Base-by-base conservation (phyloP, 805 yeast genomes). In the Hanseniaspora mollemarum region DNA sequence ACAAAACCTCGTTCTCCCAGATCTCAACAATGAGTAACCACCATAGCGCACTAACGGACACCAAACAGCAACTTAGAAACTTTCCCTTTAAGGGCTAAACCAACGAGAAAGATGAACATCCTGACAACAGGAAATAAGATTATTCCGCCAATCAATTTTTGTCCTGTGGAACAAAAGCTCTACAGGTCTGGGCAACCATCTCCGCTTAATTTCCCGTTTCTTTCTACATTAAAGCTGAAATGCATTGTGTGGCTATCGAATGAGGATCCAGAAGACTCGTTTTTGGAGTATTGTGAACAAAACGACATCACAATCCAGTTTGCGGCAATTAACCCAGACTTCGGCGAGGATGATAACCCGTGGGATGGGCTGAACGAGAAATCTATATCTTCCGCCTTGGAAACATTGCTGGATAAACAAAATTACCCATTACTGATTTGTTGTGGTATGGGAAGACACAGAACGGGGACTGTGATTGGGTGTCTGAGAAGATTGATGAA, bases 361-460 rank as follows among this genome's bases (percentile, higher is more conserved):
- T 90, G 98, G 98, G 97, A 92, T 65, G 90, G 95, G 10, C 71
- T 90, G 32, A 84, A 87, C 18, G 95, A 87, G 60, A 73, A 77
- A 38, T 78, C 94, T 21, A 87, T 90, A 49, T 76, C 77, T 25
- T 80, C 78, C 54, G 94, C 96, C 0, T 67, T 90, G 54, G 83
- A 81, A 54, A 72, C 87, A 31, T 83, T 90, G 18, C 76, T 81
- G 40, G 76, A 85, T 58, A 74, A 74, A 55, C 73, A 76, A n/a
- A 78, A 80, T 62, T 85, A 86, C 60, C 97, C 98, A 0, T 59
- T 92, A 54, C 68, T 92, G 46, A 88, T 88, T 4, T 92, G 97
- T 64, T 92, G 97, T 60, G 96, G 96, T 13, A 92, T 92, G 98
- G 98, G 98, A 0, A 72, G 98, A 57, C 98, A 90, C 65, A 73